Base-by-base conservation (phyloP, 257 asterid genomes). In the Mitragyna speciosa region DNA sequence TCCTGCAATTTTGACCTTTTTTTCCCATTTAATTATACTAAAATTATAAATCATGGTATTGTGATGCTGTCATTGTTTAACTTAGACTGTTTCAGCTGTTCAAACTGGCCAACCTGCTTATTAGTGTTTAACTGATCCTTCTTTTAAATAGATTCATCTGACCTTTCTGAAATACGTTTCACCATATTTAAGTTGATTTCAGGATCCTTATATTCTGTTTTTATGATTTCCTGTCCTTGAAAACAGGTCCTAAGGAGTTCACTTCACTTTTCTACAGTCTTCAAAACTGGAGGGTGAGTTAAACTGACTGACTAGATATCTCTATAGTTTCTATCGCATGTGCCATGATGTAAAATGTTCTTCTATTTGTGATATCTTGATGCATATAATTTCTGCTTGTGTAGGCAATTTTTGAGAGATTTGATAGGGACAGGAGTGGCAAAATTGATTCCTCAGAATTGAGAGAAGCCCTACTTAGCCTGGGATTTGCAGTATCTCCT, bases 281-380 rank as follows among this genome's bases (percentile, higher is more conserved):
- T 64, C 98, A 95, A 87, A 89, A 61, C 85, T 95, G 99, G 99
- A 90, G 98, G 94, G 98, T 95, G 61, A 88, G 97, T 86, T 58
- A 7, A 70, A 68, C 69, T 77, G 17, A 68, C 69, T 77, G 17
- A 33, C 2, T 69, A 59, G 59, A 26, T 31, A 12, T 16, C 33
- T 48, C 5, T 56, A 36, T 8, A 71, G 51, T 61, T 76, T 54
- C 73, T 75, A 54, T 39, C 51, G 75, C 56, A 36, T 49, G 69
- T 36, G 11, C 52, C 16, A 69, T 19, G 77, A 33, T 67, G 36
- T 66, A 48, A 48, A 22, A 10, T 47, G 15, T 68, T 47, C 58
- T 52, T 47, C 70, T 80, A 59, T 39, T 68, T 77, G 31, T 77
- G 71, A 45, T 66, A 54, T 61, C 73, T 52, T 80, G 77, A 82